phyloP scores from a whole-genome alignment of 169 alveolate species.

The Babesia bigemina region DNA sequence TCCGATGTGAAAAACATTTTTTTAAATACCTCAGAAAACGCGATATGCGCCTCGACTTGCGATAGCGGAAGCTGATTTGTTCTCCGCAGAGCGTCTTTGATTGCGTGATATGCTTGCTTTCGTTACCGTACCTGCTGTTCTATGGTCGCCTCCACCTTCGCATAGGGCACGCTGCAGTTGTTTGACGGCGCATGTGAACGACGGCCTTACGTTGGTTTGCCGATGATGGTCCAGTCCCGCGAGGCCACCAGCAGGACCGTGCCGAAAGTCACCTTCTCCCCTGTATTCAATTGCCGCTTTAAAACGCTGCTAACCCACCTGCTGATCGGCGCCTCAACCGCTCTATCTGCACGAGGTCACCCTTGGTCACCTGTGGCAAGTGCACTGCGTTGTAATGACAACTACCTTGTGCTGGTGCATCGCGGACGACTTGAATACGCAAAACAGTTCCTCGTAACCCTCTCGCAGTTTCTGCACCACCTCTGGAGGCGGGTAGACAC shows the following conservation, averaged over 20 bases:
- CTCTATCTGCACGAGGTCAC: slow-evolving; percentile 87
- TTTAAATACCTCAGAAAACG: slow-evolving; percentile 75
- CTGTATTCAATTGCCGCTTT: neutral
- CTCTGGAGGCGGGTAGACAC: slow-evolving; percentile 70
- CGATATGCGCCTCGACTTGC: slow-evolving; percentile 81
- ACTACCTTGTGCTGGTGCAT: slow-evolving; percentile 77
- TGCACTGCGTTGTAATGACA: neutral
- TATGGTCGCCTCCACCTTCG: slow-evolving; percentile 82
- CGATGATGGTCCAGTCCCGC: slow-evolving; percentile 84
- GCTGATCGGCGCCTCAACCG: slow-evolving; percentile 79
- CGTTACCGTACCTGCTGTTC: slow-evolving; percentile 76
- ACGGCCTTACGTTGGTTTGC: slow-evolving; percentile 81
- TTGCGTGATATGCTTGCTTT: neutral
- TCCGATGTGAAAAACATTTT: neutral
- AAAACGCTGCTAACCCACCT: slow-evolving; percentile 59
- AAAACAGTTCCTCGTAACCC: slow-evolving; percentile 56
- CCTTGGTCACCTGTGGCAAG: slow-evolving; percentile 78
- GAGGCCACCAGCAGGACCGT: slow-evolving; percentile 85
- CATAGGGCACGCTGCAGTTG: slow-evolving; percentile 81
- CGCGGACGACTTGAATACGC: slow-evolving; percentile 75
- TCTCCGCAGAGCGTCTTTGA: slow-evolving; percentile 82
- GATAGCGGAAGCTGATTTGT: slow-evolving; percentile 81
- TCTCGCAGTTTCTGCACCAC: slow-evolving; percentile 47
- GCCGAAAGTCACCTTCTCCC: slow-evolving; percentile 81
- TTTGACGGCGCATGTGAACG: neutral